phyloP scores from a whole-genome alignment of 164 flowering plant genomes.

The Akebia trifoliata region DNA sequence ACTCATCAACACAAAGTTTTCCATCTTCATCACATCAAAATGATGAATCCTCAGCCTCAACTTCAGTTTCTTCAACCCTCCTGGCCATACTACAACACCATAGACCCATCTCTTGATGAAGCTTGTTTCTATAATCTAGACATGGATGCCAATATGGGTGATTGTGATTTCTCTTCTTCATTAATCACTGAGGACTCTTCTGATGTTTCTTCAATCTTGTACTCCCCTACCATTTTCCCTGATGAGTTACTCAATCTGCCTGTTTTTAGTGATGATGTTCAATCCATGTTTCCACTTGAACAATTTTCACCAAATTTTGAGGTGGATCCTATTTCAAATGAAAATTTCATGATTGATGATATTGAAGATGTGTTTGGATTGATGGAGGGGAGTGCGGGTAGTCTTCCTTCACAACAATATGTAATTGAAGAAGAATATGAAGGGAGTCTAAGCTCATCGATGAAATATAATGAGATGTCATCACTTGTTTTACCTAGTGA shows the following conservation, averaged over 20 bases:
- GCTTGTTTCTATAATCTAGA: slow-evolving; percentile 10
- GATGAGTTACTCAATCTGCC: slow-evolving; percentile 9
- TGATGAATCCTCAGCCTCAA: no score
- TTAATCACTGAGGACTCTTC: slow-evolving; percentile 19
- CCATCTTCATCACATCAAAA: slow-evolving; percentile 12
- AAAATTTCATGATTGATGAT: neutral
- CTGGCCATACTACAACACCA: slow-evolving; percentile 22
- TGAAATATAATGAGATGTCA: neutral
- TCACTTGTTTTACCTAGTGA: slow-evolving; percentile 22
- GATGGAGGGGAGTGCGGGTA: no score
- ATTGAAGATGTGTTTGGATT: no score
- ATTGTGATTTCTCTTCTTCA: slow-evolving; percentile 24
- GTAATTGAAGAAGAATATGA: slow-evolving; percentile 9
- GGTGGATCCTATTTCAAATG: slow-evolving; percentile 13
- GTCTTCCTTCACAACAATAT: no score
- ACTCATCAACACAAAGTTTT: neutral
- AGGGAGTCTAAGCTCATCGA: slow-evolving; percentile 22
- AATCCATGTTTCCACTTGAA: slow-evolving; percentile 5
- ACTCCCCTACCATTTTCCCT: slow-evolving; percentile 3
- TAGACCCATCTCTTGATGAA: slow-evolving; percentile 16
- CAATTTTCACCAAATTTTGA: slow-evolving; percentile 9
- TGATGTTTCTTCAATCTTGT: slow-evolving; percentile 12
- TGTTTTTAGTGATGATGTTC: neutral
- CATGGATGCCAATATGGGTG: slow-evolving; percentile 13
- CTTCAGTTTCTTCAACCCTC: slow-evolving; percentile 23